Percentiles rank a stretch among this genome's conserved stretches.
Conservation (phyloP, 768 basidiomycete genomes). For the Mycena venus region DNA sequence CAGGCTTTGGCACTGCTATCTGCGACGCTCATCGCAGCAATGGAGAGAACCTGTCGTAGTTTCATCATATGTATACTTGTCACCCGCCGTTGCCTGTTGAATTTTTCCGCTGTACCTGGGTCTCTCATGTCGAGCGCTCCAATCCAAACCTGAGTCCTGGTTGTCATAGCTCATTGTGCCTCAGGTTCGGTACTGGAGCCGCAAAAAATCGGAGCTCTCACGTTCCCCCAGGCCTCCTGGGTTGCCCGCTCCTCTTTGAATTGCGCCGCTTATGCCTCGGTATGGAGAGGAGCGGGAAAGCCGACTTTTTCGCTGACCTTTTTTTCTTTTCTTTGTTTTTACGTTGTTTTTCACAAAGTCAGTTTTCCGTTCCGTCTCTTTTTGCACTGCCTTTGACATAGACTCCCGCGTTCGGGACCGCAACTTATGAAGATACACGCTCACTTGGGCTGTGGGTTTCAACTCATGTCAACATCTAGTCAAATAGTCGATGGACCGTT, state of each 20-base stretch:
- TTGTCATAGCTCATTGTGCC: not conserved
- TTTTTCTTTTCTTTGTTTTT: not conserved
- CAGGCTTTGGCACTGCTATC: not conserved
- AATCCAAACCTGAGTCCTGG: not conserved
- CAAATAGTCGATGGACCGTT: not conserved
- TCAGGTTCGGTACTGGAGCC: not conserved
- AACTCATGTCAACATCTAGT: conserved; percentile 3
- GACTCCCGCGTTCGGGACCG: not conserved
- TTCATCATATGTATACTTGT: not conserved
- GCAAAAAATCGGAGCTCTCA: not conserved
- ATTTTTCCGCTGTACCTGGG: not conserved
- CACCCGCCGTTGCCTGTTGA: not conserved
- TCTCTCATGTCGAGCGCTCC: not conserved
- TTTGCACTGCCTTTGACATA: not conserved
- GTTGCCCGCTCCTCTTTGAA: not conserved
- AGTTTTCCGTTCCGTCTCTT: not conserved
- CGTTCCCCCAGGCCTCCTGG: not conserved
- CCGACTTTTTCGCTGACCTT: not conserved
- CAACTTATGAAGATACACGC: too few species aligned
- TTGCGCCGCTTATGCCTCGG: not conserved
- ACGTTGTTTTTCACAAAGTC: not conserved
- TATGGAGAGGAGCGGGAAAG: not conserved
- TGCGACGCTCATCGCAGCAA: not conserved
- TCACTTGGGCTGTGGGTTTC: conserved; percentile 1
- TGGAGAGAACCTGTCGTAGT: not conserved